Evolutionary conservation across 2,329 filamentous ascomycete species (phyloP), one percentile per base, ranked within the genome.

Genomic region (Diaporthe ampelina): DNA sequence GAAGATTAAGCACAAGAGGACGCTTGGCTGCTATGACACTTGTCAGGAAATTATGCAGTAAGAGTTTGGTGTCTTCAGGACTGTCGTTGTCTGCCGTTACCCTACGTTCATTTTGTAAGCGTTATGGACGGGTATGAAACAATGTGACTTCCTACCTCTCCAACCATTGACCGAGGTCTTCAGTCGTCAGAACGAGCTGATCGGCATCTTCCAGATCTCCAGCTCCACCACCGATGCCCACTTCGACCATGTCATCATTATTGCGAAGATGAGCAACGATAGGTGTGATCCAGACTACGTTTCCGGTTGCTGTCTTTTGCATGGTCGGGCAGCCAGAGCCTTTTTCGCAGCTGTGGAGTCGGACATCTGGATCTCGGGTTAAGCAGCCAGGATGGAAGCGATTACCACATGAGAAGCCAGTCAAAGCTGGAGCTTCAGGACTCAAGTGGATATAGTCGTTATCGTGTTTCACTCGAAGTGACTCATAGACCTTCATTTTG

Each of bases 301-400:
- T 29, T 0, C 32, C 52, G 10, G n/a, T 40, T 0, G 88, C 86
- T 1, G 83, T 81, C 9, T 80, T 86, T 77, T 80, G 81, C 63
- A 84, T 86, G 0, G 87, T 84, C 0, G 84, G 79, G 77, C 93
- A 95, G 29, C 88, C 86, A 74, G 89, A 90, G 0, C 92, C 94
- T 76, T 91, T 92, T 79, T 97, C 95, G 78, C 96, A 98, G 79
- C 94, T 97, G 81, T 98, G 96, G 9, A 98, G 86, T 2, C 93
- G 90, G 0, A 90, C 91, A 26, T 85, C 84, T 32, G 88, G 81
- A 32, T 92, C 86, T 0, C 85, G 84, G 0, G 94, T 97, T 35
- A 98, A 84, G 79, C 93, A 97, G 3, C 95, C 95, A 0, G 87
- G 82, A 43, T 94, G 90, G 17, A 86, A 84, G 1, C 87, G 87